Evolutionary conservation across 805 yeast genomes (phyloP).

Genomic region (Candida palmyrensis): DNA sequence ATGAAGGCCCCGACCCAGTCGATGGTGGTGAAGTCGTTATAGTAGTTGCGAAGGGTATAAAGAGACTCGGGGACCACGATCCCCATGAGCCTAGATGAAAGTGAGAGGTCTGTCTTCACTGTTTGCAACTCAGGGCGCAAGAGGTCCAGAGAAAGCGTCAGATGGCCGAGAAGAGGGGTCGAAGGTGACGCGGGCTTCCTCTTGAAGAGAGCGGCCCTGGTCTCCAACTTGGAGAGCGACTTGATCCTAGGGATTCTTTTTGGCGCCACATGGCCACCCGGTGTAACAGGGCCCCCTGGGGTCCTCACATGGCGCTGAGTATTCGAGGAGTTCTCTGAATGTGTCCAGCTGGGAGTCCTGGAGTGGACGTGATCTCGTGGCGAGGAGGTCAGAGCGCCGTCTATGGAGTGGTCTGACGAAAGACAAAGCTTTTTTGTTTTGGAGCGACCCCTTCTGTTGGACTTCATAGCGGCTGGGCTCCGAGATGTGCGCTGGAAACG

Average conservation of each 20-base stretch:
- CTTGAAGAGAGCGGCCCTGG: conserved; percentile 14
- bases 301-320: too few relatives aligned
- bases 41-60: conserved; percentile 30
- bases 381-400: neutral
- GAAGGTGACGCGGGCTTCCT: conserved; percentile 3
- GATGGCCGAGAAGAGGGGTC: too few relatives aligned
- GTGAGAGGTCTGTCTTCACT: conserved; percentile 9
- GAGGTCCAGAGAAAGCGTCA: too few relatives aligned
- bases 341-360: too few relatives aligned
- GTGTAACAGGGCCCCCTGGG: too few relatives aligned
- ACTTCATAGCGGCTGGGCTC: too few relatives aligned
- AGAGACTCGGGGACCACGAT: conserved; percentile 12
- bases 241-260: conserved; percentile 9
- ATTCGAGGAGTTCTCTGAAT: too few relatives aligned
- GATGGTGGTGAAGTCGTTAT: conserved; percentile 57
- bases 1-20: conserved; percentile 54
- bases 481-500: too few relatives aligned
- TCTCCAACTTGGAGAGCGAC: conserved; percentile 14
- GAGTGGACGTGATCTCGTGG: too few relatives aligned
- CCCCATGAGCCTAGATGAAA: conserved; percentile 11
- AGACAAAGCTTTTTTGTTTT: conserved; percentile 6
- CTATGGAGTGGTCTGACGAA: conserved; percentile 3
- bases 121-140: too few relatives aligned
- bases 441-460: conserved; percentile 6
- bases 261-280: conserved; percentile 1